Evolutionary conservation across 768 basidiomycete species (phyloP).

Genomic region (Trametes cingulata): DNA sequence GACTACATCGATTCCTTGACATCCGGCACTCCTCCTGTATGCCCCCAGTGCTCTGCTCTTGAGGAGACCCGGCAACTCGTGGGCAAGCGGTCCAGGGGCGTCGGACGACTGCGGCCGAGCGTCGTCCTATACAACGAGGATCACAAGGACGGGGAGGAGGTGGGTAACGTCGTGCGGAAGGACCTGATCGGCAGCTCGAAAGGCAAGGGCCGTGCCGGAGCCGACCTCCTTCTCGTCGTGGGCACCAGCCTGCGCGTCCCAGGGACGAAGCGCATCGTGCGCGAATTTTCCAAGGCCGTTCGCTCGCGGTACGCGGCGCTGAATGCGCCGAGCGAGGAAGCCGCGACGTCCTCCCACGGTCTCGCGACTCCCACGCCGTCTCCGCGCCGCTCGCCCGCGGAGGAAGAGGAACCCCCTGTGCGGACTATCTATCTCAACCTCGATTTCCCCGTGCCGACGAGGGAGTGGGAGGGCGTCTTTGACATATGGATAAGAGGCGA

Average conservation of each 20-base stretch:
- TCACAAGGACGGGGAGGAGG: constrained; percentile 84
- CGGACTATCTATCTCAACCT: constrained; percentile 82
- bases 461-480: constrained; percentile 90
- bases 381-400: constrained; percentile 39
- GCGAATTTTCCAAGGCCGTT: constrained; percentile 83
- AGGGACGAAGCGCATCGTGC: constrained; percentile 88
- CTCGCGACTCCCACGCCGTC: constrained; percentile 50
- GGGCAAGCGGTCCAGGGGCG: constrained; percentile 76
- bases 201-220: constrained; percentile 65
- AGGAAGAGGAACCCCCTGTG: constrained; percentile 55
- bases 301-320: constrained; percentile 47
- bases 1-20: constrained; percentile 60
- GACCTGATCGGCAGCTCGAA: constrained; percentile 71
- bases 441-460: constrained; percentile 81
- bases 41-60: constrained; percentile 75
- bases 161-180: constrained; percentile 79
- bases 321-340: constrained; percentile 32
- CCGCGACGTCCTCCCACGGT: constrained; percentile 26
- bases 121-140: constrained; percentile 91
- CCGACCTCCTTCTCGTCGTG: constrained; percentile 85
- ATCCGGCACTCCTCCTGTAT: constrained; percentile 66
- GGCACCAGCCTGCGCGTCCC: constrained; percentile 89
- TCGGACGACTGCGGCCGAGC: constrained; percentile 80
- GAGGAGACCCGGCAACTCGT: constrained; percentile 69
- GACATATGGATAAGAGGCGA: constrained; percentile 91